Percentiles rank a stretch among this genome's conserved stretches.
These are phyloP conservation scores for Saccharomycopsis fermentans DNA, from an alignment of 805 yeast species.

Conservation along the genomic window DNA sequence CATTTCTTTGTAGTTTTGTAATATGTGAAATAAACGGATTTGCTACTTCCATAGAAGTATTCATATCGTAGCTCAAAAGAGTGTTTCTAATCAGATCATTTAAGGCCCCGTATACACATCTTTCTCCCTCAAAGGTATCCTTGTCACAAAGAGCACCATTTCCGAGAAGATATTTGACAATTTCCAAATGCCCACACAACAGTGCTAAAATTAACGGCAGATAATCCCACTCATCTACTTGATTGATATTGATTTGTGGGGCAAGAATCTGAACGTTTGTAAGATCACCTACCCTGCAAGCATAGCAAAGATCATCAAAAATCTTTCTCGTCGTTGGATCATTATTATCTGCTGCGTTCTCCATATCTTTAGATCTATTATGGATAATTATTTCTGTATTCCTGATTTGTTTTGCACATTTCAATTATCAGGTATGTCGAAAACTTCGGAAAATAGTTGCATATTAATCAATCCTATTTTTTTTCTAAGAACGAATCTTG, in stretches of 20 bases:
- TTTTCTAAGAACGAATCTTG: no score
- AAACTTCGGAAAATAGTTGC: no score
- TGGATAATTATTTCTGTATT: neutral
- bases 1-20: conserved; percentile 32
- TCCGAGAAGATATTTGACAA: conserved; percentile 51
- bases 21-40: conserved; percentile 71
- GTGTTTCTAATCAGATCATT: conserved; percentile 54
- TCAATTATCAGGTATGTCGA: no score
- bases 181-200: conserved; percentile 59
- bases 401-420: no score
- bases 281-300: conserved; percentile 61
- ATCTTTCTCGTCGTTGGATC: neutral
- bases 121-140: conserved; percentile 73
- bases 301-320: conserved; percentile 21
- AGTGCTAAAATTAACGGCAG: conserved; percentile 67
- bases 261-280: conserved; percentile 48
- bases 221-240: conserved; percentile 61
- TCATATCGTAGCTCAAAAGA: conserved; percentile 49
- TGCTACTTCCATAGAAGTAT: conserved; percentile 53
- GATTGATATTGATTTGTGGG: conserved; percentile 38
- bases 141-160: conserved; percentile 71
- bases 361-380: neutral
- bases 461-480: no score
- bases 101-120: conserved; percentile 70
- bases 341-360: neutral